Evolutionary conservation across 2,329 filamentous ascomycete species (phyloP).

Genomic region (Coniochaeta hoffmannii): DNA sequence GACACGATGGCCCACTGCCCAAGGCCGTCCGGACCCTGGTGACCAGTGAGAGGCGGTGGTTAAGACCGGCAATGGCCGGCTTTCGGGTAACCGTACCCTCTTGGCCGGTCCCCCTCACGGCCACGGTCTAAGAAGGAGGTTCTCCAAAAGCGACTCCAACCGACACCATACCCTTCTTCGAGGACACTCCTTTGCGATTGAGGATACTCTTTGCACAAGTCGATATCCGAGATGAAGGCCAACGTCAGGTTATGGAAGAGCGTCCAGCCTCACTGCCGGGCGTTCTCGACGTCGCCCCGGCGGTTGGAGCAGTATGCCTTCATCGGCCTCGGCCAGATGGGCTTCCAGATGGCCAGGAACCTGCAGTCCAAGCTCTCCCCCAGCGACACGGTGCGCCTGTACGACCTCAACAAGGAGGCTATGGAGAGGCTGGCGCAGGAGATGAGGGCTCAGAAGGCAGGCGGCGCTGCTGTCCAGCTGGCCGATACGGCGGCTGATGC

Average conservation of each 20-base stretch:
- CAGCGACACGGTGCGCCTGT: slow-evolving; percentile 43
- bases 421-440: slow-evolving; percentile 39
- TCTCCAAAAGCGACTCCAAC: slow-evolving; percentile 1
- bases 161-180: not conserved
- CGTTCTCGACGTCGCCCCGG: slow-evolving; percentile 41
- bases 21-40: not conserved
- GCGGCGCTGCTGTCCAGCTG: slow-evolving; percentile 39
- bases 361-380: slow-evolving; percentile 48
- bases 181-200: not conserved
- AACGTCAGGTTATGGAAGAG: slow-evolving; percentile 6
- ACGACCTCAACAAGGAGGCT: slow-evolving; percentile 47
- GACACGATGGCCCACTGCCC: slow-evolving; percentile 9
- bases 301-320: slow-evolving; percentile 49
- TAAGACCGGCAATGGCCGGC: slow-evolving; percentile 28
- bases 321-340: slow-evolving; percentile 55
- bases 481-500: slow-evolving; percentile 39
- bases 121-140: not conserved
- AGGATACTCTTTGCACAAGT: not conserved
- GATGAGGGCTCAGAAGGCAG: slow-evolving; percentile 31
- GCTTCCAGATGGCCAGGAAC: slow-evolving; percentile 57
- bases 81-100: slow-evolving; percentile 16
- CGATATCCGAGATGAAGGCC: slow-evolving; percentile 12
- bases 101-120: slow-evolving; percentile 1
- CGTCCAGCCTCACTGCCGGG: slow-evolving; percentile 30
- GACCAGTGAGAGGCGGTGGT: slow-evolving; percentile 10